Evolutionary conservation across 495 filamentous ascomycete genomes (phyloP).

Genomic region (Aspergillus conjunctus): DNA sequence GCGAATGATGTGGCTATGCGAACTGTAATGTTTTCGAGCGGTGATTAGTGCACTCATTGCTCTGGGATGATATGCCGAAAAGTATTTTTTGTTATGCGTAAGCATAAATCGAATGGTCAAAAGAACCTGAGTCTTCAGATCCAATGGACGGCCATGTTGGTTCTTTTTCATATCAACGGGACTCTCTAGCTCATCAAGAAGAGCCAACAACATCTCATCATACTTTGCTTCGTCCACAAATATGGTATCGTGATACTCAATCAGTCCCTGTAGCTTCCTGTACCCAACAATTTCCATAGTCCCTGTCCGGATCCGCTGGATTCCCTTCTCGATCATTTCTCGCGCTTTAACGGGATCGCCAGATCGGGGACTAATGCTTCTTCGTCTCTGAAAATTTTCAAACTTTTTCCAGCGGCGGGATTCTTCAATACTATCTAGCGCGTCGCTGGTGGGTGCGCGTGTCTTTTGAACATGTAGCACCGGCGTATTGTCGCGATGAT

Average conservation of each 20-base stretch:
- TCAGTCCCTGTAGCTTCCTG: slow-evolving; percentile 80
- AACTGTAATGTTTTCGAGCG: slow-evolving; percentile 59
- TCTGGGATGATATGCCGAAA: slow-evolving; percentile 64
- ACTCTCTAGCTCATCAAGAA: slow-evolving; percentile 75
- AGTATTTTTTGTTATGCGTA: slow-evolving; percentile 62
- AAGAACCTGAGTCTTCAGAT: slow-evolving; percentile 82
- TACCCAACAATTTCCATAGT: slow-evolving; percentile 85
- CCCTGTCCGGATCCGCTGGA: slow-evolving; percentile 67
- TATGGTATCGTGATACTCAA: slow-evolving; percentile 65
- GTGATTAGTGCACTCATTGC: slow-evolving; percentile 68
- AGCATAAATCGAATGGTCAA: slow-evolving; percentile 79
- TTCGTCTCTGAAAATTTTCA: slow-evolving; percentile 23
- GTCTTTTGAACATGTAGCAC: slow-evolving; percentile 12
- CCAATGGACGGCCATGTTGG: slow-evolving; percentile 56
- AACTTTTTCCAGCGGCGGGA: slow-evolving; percentile 30
- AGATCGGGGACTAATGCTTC: slow-evolving; percentile 42
- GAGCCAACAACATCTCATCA: slow-evolving; percentile 67
- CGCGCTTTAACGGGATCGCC: slow-evolving; percentile 51
- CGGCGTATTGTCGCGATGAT: slow-evolving; percentile 24
- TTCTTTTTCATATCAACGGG: slow-evolving; percentile 38
- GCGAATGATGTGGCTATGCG: slow-evolving; percentile 56
- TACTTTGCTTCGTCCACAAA: slow-evolving; percentile 61
- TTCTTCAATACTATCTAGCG: slow-evolving; percentile 5
- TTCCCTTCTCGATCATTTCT: slow-evolving; percentile 72
- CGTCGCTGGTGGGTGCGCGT: not conserved